Conservation (phyloP, 2,329 filamentous ascomycete genomes). For the Penicillium frequentans region DNA sequence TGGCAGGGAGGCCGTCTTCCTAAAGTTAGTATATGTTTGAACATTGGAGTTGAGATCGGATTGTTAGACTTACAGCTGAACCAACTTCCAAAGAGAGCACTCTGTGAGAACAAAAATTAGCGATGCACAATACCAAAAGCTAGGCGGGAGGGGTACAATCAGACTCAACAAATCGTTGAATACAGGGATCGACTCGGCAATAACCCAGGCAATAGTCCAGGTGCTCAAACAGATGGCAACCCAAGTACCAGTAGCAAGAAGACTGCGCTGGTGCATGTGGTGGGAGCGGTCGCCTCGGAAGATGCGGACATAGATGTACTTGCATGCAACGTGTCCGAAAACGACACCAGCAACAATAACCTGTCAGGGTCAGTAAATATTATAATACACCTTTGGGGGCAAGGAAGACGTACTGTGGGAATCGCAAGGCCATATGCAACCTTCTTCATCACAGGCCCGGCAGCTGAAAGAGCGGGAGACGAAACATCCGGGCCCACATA, state of each 20-base stretch:
- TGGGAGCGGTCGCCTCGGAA: slow-evolving; percentile 56
- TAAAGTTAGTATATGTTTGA: slow-evolving; percentile 2
- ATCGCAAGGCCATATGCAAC: slow-evolving; percentile 66
- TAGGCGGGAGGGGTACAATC: slow-evolving; percentile 38
- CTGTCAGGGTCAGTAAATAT: slow-evolving; percentile 48
- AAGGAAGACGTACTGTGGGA: slow-evolving; percentile 50
- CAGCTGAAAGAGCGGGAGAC: slow-evolving; percentile 66
- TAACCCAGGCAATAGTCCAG: slow-evolving; percentile 63
- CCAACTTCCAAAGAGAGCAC: slow-evolving; percentile 63
- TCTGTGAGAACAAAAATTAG: slow-evolving; percentile 23
- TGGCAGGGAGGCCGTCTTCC: slow-evolving; percentile 29
- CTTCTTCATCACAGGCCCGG: slow-evolving; percentile 56
- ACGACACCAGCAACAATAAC: slow-evolving; percentile 62
- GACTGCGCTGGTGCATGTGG: slow-evolving; percentile 51
- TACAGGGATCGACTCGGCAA: slow-evolving; percentile 67
- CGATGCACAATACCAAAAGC: background rate
- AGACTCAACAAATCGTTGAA: slow-evolving; percentile 66
- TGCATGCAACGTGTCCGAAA: slow-evolving; percentile 63
- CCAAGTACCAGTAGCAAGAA: slow-evolving; percentile 57
- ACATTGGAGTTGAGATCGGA: too few species aligned
- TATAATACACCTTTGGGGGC: background rate
- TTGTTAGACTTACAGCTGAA: slow-evolving; percentile 53
- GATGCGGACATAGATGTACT: slow-evolving; percentile 63
- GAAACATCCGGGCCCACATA: slow-evolving; percentile 61
- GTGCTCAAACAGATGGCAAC: slow-evolving; percentile 52